These are phyloP conservation scores for Aspergillus indologenus DNA, from an alignment of 495 filamentous ascomycete genomes.

Conservation along the genomic window DNA sequence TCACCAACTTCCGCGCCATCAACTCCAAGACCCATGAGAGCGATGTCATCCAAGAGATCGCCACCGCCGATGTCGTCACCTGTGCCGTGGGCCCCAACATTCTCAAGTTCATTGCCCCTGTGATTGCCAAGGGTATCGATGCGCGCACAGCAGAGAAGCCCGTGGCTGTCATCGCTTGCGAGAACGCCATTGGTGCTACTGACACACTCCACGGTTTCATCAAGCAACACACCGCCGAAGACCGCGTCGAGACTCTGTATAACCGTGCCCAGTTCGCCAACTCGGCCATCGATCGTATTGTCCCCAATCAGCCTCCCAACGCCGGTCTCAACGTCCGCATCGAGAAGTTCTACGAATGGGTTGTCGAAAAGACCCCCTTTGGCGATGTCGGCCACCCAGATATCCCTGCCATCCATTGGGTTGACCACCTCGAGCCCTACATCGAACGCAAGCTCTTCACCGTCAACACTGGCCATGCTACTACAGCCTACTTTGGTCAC, in stretches of 20 bases:
- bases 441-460: slow-evolving; percentile 99
- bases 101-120: slow-evolving; percentile 90
- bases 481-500: slow-evolving; percentile 95
- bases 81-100: slow-evolving; percentile 96
- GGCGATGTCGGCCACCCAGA: slow-evolving; percentile 58
- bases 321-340: slow-evolving; percentile 86
- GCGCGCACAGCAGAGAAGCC: slow-evolving; percentile 67
- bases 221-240: slow-evolving; percentile 64
- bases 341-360: slow-evolving; percentile 99
- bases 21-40: slow-evolving; percentile 81
- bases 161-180: slow-evolving; percentile 90
- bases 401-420: slow-evolving; percentile 88
- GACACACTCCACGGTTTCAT: slow-evolving; percentile 78
- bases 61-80: slow-evolving; percentile 83
- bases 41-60: slow-evolving; percentile 79
- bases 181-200: slow-evolving; percentile 93
- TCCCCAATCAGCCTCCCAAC: slow-evolving; percentile 77
- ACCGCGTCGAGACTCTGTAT: slow-evolving; percentile 57
- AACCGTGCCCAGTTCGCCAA: slow-evolving; percentile 83
- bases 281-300: slow-evolving; percentile 96
- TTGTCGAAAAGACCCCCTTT: slow-evolving; percentile 83
- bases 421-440: slow-evolving; percentile 85
- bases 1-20: slow-evolving; percentile 93
- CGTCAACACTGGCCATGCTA: slow-evolving; percentile 96
- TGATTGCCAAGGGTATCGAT: slow-evolving; percentile 88